Evolutionary conservation across 768 basidiomycete species (phyloP).

Genomic region (Hygrophorus russula): DNA sequence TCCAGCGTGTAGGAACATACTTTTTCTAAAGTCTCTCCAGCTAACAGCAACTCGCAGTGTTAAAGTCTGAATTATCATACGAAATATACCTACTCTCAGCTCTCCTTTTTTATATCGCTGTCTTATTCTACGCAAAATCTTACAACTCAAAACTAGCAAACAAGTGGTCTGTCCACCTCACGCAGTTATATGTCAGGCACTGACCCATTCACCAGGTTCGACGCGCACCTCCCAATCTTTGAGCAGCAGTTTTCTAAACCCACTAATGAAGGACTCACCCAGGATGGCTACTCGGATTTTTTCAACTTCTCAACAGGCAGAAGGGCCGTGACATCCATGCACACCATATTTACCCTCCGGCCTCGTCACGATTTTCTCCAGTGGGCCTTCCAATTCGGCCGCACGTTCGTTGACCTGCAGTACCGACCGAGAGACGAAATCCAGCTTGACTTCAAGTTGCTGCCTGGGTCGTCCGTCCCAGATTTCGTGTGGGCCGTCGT

Average conservation of each 20-base stretch:
- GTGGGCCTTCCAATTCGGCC: constrained; percentile 44
- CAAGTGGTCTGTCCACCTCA: constrained; percentile 44
- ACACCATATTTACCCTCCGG: constrained; percentile 65
- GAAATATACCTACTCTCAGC: constrained; percentile 49
- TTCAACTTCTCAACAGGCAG: constrained; percentile 85
- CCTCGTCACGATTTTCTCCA: constrained; percentile 82
- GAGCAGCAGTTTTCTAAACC: constrained; percentile 69
- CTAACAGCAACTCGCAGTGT: constrained; percentile 4
- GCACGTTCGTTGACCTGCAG: constrained; percentile 65
- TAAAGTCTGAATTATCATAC: constrained; percentile 44
- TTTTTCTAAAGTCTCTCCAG: background rate
- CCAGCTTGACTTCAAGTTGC: constrained; percentile 71
- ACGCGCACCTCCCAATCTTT: constrained; percentile 46
- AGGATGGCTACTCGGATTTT: constrained; percentile 70
- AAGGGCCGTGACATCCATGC: constrained; percentile 63
- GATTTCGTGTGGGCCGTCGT: constrained; percentile 82
- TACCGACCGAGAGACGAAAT: constrained; percentile 61
- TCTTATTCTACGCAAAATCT: constrained; percentile 50
- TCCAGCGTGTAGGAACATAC: constrained; percentile 49
- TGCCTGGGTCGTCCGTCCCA: constrained; percentile 31
- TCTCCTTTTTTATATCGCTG: constrained; percentile 42
- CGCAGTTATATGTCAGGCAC: constrained; percentile 8
- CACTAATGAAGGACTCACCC: constrained; percentile 36
- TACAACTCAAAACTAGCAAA: constrained; percentile 50
- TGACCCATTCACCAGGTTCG: constrained; percentile 33